Evolutionary conservation across 495 filamentous ascomycete genomes (phyloP), one percentile per base, ranked within the genome.

Genomic region (Endocarpon pusillum): DNA sequence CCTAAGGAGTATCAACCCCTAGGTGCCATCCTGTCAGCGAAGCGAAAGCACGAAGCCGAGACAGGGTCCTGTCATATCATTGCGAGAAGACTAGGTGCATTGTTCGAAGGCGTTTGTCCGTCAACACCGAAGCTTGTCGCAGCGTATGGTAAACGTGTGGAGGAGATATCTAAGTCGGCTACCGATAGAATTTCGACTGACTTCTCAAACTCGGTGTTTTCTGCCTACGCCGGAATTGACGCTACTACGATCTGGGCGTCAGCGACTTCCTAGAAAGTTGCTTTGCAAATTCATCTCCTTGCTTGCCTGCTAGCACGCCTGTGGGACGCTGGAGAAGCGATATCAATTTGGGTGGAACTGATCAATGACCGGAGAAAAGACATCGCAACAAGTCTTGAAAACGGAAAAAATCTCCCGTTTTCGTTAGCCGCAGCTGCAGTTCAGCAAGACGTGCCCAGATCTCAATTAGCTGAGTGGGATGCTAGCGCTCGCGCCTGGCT

Each of bases 281-380:
- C 53, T 7, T 30, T 60, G 6, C 32, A 39, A 9, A 38, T 48
- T 10, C 48, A 55, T 36, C 35, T 60, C 0, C 37, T 60, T 1
- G 51, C 49, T 26, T 60, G 54, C 29, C 43, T 60, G n/a, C 43
- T 59, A 8, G 54, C 52, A 4, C 34, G 49, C 9, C 38, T 53
- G 0, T 57, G 47, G 43, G 16, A 24, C 15, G 14, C 20, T 0
- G 7, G 39, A 0, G 42, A 58, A 22, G 52, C 54, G 10, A 51
- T 42, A 0, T 50, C 54, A 3, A 46, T 58, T 4, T 58, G 55
- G 53, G 39, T 40, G 11, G 55, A 58, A 32, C 21, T 58, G 2
- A 36, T 56, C 6, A 32, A 23, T 1, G 27, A 32, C 30, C 14
- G 48, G 10, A 49, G 49, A 36, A 21, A 38, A 9, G 35, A 46